These are phyloP conservation scores for Zhuliangozyma parablackwelliae DNA, from an alignment of 1,139 yeast genomes.

Conservation along the genomic window DNA sequence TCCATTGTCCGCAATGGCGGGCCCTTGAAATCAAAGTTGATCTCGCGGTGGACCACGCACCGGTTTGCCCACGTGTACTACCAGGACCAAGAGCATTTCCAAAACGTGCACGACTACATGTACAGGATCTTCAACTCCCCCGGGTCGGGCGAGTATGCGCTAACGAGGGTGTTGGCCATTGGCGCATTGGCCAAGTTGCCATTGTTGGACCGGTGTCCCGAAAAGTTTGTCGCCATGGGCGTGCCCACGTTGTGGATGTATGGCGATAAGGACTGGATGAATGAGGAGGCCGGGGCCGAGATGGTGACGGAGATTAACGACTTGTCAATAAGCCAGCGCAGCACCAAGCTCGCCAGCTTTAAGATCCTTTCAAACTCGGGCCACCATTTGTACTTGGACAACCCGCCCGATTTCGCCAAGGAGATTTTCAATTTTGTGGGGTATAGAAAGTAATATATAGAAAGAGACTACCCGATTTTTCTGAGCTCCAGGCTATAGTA, in stretches of 20 bases:
- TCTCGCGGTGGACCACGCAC: constrained; percentile 40
- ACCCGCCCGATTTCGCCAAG: constrained; percentile 38
- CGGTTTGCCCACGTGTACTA: constrained; percentile 33
- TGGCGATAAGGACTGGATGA: constrained; percentile 48
- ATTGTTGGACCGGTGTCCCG: constrained; percentile 27
- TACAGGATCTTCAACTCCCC: constrained; percentile 43
- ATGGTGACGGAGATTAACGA: constrained; percentile 36
- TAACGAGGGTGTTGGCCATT: constrained; percentile 37
- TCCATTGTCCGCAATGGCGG: constrained; percentile 32
- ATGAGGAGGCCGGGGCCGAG: constrained; percentile 37
- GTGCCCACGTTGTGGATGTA: constrained; percentile 34
- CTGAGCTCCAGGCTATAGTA: constrained; percentile 8
- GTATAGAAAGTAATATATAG: neutral
- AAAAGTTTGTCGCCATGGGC: constrained; percentile 27
- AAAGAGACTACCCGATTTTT: neutral
- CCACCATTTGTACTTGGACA: constrained; percentile 77
- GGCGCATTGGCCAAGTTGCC: constrained; percentile 41
- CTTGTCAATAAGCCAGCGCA: constrained; percentile 17
- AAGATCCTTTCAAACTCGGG: constrained; percentile 56
- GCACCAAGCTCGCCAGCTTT: constrained; percentile 27
- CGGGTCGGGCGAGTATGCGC: constrained; percentile 45
- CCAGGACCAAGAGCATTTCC: constrained; percentile 27
- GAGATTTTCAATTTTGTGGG: constrained; percentile 38
- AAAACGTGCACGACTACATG: constrained; percentile 38
- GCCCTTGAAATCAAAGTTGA: constrained; percentile 32